Base-by-base conservation (phyloP, 768 basidiomycete genomes). In the Tulasnella sp. region DNA sequence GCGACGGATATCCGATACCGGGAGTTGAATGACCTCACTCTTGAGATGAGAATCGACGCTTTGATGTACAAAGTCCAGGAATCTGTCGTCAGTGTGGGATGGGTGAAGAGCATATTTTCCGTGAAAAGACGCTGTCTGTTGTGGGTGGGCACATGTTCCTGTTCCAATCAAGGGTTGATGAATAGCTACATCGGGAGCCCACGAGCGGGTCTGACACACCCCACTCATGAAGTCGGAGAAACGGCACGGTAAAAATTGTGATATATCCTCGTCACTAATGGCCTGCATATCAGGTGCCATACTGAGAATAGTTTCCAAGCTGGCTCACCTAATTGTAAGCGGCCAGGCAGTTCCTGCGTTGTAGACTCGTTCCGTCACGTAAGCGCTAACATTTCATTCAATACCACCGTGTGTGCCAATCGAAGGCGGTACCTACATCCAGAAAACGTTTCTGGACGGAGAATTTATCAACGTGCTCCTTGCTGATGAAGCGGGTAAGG, bases 61-160 rank as follows among this genome's bases (percentile, higher is more conserved):
- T 80, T 80, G 70, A 80, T 69, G 48, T 80, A 79, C 13, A 80
- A n/a, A 11, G 79, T 74, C 72, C 75, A 80, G 7, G 78, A 44
- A 32, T 80, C 79, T 5, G 79, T 80, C 9, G 71, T 37, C 23
- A 48, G 37, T 23, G 72, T 20, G 1, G 79, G 79, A 51, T 80
- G 79, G 42, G 40, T 74, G n/a, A 74, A 39, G 9, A 80, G 67
- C 39, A 79, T 48, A 26, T 74, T 40, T 32, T 32, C 46, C 15
- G 61, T 71, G 23, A 61, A 74, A 35, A 75, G 40, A 4, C 51
- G 35, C 51, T 80, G 79, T 35, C 79, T 80, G n/a, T 18, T 69
- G 15, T 77, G 44, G 18, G 35, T 77, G 20, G 79, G 74, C 39
- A 71, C 70, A 18, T 26, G 40, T 13, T 37, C 29, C 75, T 61